A percentile compares a stretch with the other conserved stretches of the same genome.
phyloP scores from a whole-genome alignment of 202 grass and related monocot species.

The Alloteropsis angusta region DNA sequence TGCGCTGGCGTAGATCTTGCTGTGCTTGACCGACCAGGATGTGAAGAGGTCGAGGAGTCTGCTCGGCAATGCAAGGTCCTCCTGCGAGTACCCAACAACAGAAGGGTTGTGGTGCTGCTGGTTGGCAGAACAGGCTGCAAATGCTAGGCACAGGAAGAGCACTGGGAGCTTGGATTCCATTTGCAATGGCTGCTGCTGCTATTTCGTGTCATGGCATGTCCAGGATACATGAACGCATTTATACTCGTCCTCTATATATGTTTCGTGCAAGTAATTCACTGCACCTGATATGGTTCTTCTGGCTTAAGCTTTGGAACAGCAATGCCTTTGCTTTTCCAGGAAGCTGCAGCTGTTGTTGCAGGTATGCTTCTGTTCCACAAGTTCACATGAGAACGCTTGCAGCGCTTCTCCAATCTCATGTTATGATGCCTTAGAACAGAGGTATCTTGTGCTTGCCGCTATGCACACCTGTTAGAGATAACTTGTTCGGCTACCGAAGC shows the following conservation, averaged over 20 bases:
- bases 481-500: slow-evolving; percentile 15
- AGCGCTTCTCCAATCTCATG: background rate
- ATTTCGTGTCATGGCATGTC: background rate
- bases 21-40: slow-evolving; percentile 49
- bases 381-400: background rate
- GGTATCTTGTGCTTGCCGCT: slow-evolving; percentile 34
- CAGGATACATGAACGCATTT: background rate
- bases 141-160: slow-evolving; percentile 34
- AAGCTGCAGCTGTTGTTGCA: slow-evolving; percentile 29
- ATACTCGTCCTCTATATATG: slow-evolving; percentile 8
- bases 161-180: slow-evolving; percentile 39
- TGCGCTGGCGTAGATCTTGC: slow-evolving; percentile 33
- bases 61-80: slow-evolving; percentile 29
- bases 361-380: slow-evolving; percentile 10
- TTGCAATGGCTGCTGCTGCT: slow-evolving; percentile 14
- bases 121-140: slow-evolving; percentile 16
- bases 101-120: slow-evolving; percentile 36
- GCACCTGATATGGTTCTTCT: slow-evolving; percentile 27
- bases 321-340: slow-evolving; percentile 29
- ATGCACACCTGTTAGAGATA: slow-evolving; percentile 17
- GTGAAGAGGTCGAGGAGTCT: slow-evolving; percentile 39
- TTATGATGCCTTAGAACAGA: slow-evolving; percentile 21
- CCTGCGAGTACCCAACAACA: slow-evolving; percentile 36
- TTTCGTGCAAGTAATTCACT: slow-evolving; percentile 49
- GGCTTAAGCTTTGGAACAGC: slow-evolving; percentile 16